phyloP scores from a whole-genome alignment of 179 eudicot genomes.

The Beta macrorhiza region DNA sequence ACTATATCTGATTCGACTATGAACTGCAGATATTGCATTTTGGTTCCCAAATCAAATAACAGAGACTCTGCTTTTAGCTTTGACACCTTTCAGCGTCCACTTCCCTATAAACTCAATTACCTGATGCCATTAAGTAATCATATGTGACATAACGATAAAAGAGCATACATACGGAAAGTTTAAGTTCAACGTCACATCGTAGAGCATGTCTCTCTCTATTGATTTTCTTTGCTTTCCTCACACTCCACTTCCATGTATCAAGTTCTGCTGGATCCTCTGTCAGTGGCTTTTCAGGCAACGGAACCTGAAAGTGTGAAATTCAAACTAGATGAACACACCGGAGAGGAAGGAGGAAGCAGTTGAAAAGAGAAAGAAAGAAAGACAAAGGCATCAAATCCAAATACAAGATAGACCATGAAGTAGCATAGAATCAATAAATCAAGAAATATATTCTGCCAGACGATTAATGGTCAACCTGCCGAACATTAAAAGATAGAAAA shows the following conservation, averaged over 20 bases:
- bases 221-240: constrained; percentile 65
- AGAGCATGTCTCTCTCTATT: constrained; percentile 77
- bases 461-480: neutral
- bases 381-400: constrained; percentile 16
- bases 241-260: constrained; percentile 70
- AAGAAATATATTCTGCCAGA: constrained; percentile 1
- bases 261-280: constrained; percentile 58
- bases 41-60: neutral
- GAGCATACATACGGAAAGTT: constrained; percentile 62
- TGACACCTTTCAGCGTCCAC: neutral
- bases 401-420: neutral
- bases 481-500: neutral
- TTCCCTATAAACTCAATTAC: neutral
- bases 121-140: neutral
- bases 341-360: neutral
- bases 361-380: neutral
- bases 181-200: constrained; percentile 83
- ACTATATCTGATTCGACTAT: no score
- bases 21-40: neutral
- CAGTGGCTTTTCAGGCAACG: constrained; percentile 61
- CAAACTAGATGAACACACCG: constrained; percentile 9
- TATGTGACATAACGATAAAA: neutral
- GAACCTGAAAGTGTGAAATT: constrained; percentile 46
- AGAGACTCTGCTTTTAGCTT: neutral
- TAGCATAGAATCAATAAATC: neutral